Percentiles rank a stretch among this genome's conserved stretches.
These are phyloP conservation scores for Lepidium sativum DNA, from an alignment of 345 rosid species.

Conservation along the genomic window DNA sequence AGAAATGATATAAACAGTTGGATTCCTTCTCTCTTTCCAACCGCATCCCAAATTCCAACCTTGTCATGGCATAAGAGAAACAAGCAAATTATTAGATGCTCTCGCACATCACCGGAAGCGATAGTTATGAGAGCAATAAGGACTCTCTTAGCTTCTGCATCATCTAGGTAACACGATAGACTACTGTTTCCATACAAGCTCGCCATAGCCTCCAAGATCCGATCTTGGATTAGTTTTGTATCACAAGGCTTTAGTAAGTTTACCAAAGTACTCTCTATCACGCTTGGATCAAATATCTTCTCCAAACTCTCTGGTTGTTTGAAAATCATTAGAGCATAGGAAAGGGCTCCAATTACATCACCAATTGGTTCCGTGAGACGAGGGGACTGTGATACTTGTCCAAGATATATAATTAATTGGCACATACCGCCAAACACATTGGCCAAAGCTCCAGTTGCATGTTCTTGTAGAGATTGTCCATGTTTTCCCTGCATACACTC, in stretches of 20 bases:
- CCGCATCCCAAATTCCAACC: conserved; percentile 67
- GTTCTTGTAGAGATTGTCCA: conserved; percentile 64
- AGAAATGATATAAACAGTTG: conserved; percentile 69
- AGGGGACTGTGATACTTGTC: conserved; percentile 57
- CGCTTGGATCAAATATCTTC: conserved; percentile 24
- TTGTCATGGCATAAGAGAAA: conserved; percentile 46
- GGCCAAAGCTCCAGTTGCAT: conserved; percentile 76
- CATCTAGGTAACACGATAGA: conserved; percentile 44
- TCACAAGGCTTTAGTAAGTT: conserved; percentile 59
- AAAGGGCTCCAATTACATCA: conserved; percentile 77
- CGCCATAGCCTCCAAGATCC: conserved; percentile 85
- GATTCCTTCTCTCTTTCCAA: conserved; percentile 78
- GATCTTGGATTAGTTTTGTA: conserved; percentile 62
- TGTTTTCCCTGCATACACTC: conserved; percentile 72
- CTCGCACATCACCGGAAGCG: conserved; percentile 62
- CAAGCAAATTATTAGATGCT: conserved; percentile 51
- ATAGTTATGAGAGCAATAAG: conserved; percentile 71
- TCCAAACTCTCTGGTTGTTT: conserved; percentile 25
- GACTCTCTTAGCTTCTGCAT: conserved; percentile 76
- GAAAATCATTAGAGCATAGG: conserved; percentile 68
- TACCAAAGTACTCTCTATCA: conserved; percentile 50
- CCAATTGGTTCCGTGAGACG: conserved; percentile 63
- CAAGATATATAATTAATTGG: conserved; percentile 54
- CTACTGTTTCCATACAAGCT: conserved; percentile 66
- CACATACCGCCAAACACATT: conserved; percentile 76